phyloP scores from a whole-genome alignment of 2,329 filamentous ascomycete species.

The Diplodia scrobiculata region DNA sequence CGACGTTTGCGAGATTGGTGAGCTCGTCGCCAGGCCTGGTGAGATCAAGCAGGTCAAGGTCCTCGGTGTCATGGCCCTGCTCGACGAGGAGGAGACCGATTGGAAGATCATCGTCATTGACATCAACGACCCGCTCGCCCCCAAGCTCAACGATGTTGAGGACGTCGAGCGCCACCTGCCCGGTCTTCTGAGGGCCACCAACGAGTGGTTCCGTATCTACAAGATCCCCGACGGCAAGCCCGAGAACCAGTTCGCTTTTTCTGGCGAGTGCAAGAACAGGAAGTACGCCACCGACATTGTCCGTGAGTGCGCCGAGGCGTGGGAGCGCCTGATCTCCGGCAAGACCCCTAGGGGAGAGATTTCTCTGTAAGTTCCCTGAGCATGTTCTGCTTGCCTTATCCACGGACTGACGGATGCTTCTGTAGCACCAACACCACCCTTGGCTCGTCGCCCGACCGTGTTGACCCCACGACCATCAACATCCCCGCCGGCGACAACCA shows the following conservation, averaged over 20 bases:
- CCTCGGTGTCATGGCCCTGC: constrained; percentile 96
- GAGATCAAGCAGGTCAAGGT: constrained; percentile 99
- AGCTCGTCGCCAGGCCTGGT: constrained; percentile 92
- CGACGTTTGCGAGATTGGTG: constrained; percentile 98
- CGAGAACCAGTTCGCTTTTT: constrained; percentile 99
- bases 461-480: constrained; percentile 69
- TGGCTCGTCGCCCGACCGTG: constrained; percentile 70
- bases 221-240: constrained; percentile 99
- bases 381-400: constrained; percentile 33
- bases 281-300: constrained; percentile 96
- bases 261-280: constrained; percentile 99
- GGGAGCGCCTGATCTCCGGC: constrained; percentile 93
- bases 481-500: constrained; percentile 81
- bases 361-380: constrained; percentile 67
- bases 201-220: constrained; percentile 99
- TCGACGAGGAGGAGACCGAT: constrained; percentile 99
- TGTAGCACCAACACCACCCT: constrained; percentile 79
- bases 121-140: constrained; percentile 91
- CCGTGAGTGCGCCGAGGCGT: constrained; percentile 93
- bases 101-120: constrained; percentile 99
- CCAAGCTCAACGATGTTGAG: constrained; percentile 97
- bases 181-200: constrained; percentile 93
- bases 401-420: constrained; percentile 36
- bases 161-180: constrained; percentile 98
- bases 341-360: constrained; percentile 78